Evolutionary conservation across 352 stramenopile species (phyloP), one percentile per base, ranked within the genome.

Genomic region (Nothophytophthora sp.): DNA sequence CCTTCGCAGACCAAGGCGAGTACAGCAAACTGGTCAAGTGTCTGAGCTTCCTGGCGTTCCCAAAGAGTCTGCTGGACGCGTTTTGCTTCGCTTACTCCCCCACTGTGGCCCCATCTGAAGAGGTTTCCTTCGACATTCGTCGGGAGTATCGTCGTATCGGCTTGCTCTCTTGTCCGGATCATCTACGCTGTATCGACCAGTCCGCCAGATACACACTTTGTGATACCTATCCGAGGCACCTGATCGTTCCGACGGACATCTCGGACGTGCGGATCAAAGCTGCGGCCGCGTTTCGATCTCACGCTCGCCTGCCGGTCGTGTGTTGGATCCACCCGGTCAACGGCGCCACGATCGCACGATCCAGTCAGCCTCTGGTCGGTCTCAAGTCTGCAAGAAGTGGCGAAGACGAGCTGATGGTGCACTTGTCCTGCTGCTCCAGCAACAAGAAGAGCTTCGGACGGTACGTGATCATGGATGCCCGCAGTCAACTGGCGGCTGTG

Each of bases 161-260:
- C 0, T 57, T 96, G 19, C 49, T 96, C 7, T 72, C 76, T 10
- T 76, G 69, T 32, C 81, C 84, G 1, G 63, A 85, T 9, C 64
- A 71, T 15, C 46, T 90, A 15, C 86, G 81, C 18, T 92, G 86
- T 55, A 92, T 92, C 27, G 81, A 93, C 30, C 81, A 95, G 25
- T 81, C 81, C 13, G 10, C 54, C 18, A 65, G 73, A 7, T 97
- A 96, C 49, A 71, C 81, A 13, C 65, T 98, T 8, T 98, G 90
- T 51, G 74, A 93, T n/a, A 98, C 92, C 16, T 99, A 99, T 63
- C 96, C 96, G 2, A 85, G 84, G 16, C 80, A 98, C 23, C 57
- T 99, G 25, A 84, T 98, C 28, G 95, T 98, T 9, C 96, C 96
- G 10, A 53, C 80, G 0, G 86, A 87, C n/a, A 87, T 99, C 22